phyloP scores from a whole-genome alignment of 805 yeast species.

The Wickerhamiella bombiphila region DNA sequence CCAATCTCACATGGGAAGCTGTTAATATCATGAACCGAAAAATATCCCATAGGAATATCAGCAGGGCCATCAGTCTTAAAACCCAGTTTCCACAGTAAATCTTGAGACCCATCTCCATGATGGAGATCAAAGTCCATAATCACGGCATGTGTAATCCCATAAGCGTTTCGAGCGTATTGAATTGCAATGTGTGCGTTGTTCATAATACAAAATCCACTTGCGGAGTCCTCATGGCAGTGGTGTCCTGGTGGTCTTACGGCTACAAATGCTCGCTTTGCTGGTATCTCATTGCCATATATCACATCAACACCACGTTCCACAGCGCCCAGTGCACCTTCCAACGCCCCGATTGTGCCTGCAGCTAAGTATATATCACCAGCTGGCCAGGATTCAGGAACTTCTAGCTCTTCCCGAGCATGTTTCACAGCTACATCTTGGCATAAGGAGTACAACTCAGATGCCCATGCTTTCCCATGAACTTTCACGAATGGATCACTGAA shows the following conservation, averaged over 20 bases:
- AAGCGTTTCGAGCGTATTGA: slow-evolving; percentile 51
- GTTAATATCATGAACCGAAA: slow-evolving; percentile 71
- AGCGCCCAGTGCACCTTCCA: slow-evolving; percentile 66
- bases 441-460: slow-evolving; percentile 38
- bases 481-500: slow-evolving; percentile 43
- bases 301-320: slow-evolving; percentile 56
- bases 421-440: slow-evolving; percentile 46
- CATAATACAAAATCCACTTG: slow-evolving; percentile 70
- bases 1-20: slow-evolving; percentile 76
- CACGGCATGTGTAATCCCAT: slow-evolving; percentile 64
- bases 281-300: slow-evolving; percentile 24
- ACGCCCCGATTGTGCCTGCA: slow-evolving; percentile 49
- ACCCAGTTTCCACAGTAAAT: slow-evolving; percentile 69
- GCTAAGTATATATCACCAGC: slow-evolving; percentile 68
- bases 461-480: slow-evolving; percentile 70
- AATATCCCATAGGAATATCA: slow-evolving; percentile 44
- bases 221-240: slow-evolving; percentile 70
- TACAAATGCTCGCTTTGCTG: slow-evolving; percentile 38
- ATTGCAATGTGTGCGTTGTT: slow-evolving; percentile 73
- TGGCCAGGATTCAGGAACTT: slow-evolving; percentile 72
- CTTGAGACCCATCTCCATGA: slow-evolving; percentile 84
- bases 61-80: slow-evolving; percentile 26
- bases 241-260: slow-evolving; percentile 77
- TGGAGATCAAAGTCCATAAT: slow-evolving; percentile 73
- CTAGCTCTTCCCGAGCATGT: slow-evolving; percentile 39